Evolutionary conservation across 2,329 filamentous ascomycete species (phyloP).

Genomic region (Raffaelea arxii): DNA sequence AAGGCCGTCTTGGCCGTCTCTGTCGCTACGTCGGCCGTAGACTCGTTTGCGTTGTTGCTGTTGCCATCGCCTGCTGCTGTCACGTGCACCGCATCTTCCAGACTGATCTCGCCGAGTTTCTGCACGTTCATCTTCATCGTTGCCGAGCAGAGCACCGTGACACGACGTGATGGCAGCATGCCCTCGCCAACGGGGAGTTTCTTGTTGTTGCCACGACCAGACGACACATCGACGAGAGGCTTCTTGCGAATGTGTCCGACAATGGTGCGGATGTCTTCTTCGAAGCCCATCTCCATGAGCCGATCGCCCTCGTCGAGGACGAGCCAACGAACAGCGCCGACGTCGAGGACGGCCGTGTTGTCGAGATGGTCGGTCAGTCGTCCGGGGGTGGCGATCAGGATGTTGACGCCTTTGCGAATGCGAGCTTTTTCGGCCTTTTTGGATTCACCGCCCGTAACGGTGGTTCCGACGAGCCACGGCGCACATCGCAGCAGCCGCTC

Average conservation of each 20-base stretch:
- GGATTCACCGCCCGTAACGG: conserved; percentile 61
- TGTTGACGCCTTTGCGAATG: conserved; percentile 87
- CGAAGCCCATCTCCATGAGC: conserved; percentile 97
- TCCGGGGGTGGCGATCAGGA: conserved; percentile 89
- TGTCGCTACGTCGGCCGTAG: conserved; percentile 24
- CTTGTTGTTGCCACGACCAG: no score
- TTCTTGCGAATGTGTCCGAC: conserved; percentile 67
- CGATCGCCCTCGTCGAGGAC: conserved; percentile 93
- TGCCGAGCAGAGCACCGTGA: conserved; percentile 87
- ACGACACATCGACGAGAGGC: conserved; percentile 35
- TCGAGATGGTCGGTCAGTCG: conserved; percentile 85
- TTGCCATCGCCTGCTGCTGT: conserved; percentile 60
- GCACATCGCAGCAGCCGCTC: conserved; percentile 80
- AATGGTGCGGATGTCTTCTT: conserved; percentile 84
- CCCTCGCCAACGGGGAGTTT: no score
- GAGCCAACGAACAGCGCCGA: conserved; percentile 85
- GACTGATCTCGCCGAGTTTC: conserved; percentile 83
- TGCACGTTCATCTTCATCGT: conserved; percentile 97
- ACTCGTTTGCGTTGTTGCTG: conserved; percentile 38
- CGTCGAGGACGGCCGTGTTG: conserved; percentile 79
- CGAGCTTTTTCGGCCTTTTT: conserved; percentile 84
- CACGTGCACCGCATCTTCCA: conserved; percentile 91
- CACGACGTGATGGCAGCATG: conserved; percentile 63
- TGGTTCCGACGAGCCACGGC: no score
- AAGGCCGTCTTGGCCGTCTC: conserved; percentile 52